Percentiles rank a stretch among this genome's conserved stretches.
phyloP scores from a whole-genome alignment of 179 eudicot genomes.

The Nepenthes alata region DNA sequence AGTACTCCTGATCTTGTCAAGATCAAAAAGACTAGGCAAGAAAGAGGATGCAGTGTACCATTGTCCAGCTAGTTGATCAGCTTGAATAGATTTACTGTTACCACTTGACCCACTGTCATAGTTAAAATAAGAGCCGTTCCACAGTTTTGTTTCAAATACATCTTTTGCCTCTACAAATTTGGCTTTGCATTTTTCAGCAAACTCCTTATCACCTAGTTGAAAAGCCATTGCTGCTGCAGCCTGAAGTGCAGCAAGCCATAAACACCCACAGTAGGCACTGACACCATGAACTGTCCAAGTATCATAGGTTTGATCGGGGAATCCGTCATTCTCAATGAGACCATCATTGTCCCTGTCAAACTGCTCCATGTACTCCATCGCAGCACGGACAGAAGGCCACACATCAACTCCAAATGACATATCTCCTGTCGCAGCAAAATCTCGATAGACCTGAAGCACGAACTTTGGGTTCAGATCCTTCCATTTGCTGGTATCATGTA shows the following conservation, averaged over 20 bases:
- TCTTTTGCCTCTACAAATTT: conserved; percentile 61
- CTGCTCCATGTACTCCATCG: conserved; percentile 89
- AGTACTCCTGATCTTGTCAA: conserved; percentile 57
- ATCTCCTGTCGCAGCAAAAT: conserved; percentile 68
- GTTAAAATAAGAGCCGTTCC: conserved; percentile 88
- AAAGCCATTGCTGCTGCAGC: conserved; percentile 76
- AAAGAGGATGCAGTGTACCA: conserved; percentile 28
- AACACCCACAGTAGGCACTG: conserved; percentile 84
- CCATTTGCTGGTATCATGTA: conserved; percentile 71
- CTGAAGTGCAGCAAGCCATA: conserved; percentile 89
- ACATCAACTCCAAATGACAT: conserved; percentile 62
- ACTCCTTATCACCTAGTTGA: conserved; percentile 65
- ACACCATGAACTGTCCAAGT: conserved; percentile 82
- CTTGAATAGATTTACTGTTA: conserved; percentile 72
- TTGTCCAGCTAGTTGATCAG: conserved; percentile 92
- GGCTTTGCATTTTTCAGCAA: conserved; percentile 62
- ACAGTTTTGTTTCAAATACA: conserved; percentile 56
- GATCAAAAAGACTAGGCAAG: conserved; percentile 21
- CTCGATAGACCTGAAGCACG: conserved; percentile 75
- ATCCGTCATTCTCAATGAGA: conserved; percentile 84
- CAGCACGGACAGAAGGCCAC: conserved; percentile 86
- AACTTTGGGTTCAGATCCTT: conserved; percentile 85
- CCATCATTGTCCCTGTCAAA: conserved; percentile 87
- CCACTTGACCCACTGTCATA: conserved; percentile 58
- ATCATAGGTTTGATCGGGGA: no score